Percentiles rank a stretch among this genome's conserved stretches.
phyloP scores from a whole-genome alignment of 2,329 filamentous ascomycete species.

The Myrmaecium sp. region DNA sequence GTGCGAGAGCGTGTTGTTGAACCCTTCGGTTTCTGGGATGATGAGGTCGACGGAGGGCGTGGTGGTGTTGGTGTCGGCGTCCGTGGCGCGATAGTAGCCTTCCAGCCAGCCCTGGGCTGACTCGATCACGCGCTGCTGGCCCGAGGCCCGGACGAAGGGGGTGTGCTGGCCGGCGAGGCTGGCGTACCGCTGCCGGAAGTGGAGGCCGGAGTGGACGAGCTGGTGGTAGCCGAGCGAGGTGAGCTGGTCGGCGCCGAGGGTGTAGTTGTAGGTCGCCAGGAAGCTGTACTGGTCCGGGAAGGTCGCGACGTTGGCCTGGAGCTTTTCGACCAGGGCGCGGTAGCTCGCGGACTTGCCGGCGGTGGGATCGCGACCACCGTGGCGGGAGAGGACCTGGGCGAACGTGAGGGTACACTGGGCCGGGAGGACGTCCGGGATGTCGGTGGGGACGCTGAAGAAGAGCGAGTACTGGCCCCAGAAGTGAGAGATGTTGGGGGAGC shows the following conservation, averaged over 20 bases:
- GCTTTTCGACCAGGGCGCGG: conserved; percentile 42
- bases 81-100: conserved; percentile 40
- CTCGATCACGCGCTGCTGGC: conserved; percentile 52
- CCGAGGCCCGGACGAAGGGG: conserved; percentile 58
- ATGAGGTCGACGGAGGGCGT: conserved; percentile 41
- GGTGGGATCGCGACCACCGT: conserved; percentile 73
- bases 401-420: conserved; percentile 59
- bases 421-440: conserved; percentile 44
- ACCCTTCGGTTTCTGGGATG: conserved; percentile 46
- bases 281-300: conserved; percentile 54
- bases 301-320: conserved; percentile 38
- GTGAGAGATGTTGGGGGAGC: conserved; percentile 43
- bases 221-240: conserved; percentile 51
- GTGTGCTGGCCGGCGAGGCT: conserved; percentile 37
- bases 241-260: conserved; percentile 51
- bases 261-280: conserved; percentile 53
- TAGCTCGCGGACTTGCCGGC: conserved; percentile 48
- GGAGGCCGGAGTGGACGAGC: conserved; percentile 56
- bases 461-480: conserved; percentile 82
- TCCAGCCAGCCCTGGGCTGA: conserved; percentile 61
- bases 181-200: conserved; percentile 60
- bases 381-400: conserved; percentile 64
- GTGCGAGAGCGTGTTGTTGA: conserved; percentile 73
- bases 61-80: conserved; percentile 19
- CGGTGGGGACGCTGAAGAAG: conserved; percentile 58